Evolutionary conservation across 2,329 filamentous ascomycete genomes (phyloP).

Genomic region (Xylariomycetidae sp.): DNA sequence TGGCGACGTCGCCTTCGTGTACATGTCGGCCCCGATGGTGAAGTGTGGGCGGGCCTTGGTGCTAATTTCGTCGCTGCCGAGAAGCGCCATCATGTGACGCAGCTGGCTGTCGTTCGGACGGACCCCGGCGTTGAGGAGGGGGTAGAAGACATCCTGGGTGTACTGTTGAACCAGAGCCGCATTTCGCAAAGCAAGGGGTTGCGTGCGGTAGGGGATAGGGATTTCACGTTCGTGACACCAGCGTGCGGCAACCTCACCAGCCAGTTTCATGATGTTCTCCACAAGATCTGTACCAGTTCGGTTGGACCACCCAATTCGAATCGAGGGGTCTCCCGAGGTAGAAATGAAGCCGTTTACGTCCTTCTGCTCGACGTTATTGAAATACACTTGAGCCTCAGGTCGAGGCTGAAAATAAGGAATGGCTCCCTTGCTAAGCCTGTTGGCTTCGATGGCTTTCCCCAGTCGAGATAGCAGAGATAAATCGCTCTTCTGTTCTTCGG

Average conservation of each 20-base stretch:
- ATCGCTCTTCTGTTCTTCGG: slow-evolving; percentile 37
- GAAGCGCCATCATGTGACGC: slow-evolving; percentile 29
- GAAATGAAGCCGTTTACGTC: slow-evolving; percentile 22
- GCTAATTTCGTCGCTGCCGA: slow-evolving; percentile 49
- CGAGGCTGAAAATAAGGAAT: slow-evolving; percentile 43
- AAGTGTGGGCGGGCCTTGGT: slow-evolving; percentile 51
- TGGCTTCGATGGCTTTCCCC: slow-evolving; percentile 38
- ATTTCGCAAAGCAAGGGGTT: slow-evolving; percentile 37
- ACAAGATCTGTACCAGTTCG: slow-evolving; percentile 34
- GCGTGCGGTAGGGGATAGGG: slow-evolving; percentile 54
- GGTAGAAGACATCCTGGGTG: slow-evolving; percentile 33
- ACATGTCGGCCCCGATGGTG: slow-evolving; percentile 54
- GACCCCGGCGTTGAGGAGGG: slow-evolving; percentile 31
- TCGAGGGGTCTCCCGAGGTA: slow-evolving; percentile 46
- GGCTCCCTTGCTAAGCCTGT: slow-evolving; percentile 42
- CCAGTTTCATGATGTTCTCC: slow-evolving; percentile 53
- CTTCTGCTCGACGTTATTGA: slow-evolving; percentile 29
- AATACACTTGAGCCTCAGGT: slow-evolving; percentile 39
- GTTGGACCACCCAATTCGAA: slow-evolving; percentile 34
- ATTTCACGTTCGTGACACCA: slow-evolving; percentile 57
- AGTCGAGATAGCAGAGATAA: slow-evolving; percentile 45
- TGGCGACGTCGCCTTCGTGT: slow-evolving; percentile 61
- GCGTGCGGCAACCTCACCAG: slow-evolving; percentile 55
- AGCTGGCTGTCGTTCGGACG: slow-evolving; percentile 26
- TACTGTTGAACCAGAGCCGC: slow-evolving; percentile 32